Evolutionary conservation across 2,329 filamentous ascomycete species (phyloP).

Genomic region (Cryoendolithus antarcticus): DNA sequence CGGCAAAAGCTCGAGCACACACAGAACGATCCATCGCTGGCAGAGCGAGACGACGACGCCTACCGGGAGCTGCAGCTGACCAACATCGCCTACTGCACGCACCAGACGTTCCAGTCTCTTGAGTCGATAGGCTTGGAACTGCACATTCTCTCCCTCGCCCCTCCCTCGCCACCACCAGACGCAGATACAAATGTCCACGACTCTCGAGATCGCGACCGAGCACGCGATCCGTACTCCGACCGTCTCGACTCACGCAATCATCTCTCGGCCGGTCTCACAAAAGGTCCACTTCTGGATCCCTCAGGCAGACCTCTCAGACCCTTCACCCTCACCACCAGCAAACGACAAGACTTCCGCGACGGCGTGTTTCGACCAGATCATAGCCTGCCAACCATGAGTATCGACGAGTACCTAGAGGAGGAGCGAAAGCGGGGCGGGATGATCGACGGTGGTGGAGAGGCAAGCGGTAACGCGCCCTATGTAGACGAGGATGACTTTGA

Average conservation of each 20-base stretch:
- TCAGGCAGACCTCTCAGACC: conserved; percentile 79
- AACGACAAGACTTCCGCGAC: conserved; percentile 58
- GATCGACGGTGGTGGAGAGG: conserved; percentile 77
- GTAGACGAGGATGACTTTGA: conserved; percentile 83
- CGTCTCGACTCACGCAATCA: conserved; percentile 54
- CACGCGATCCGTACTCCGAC: conserved; percentile 51
- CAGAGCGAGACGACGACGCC: conserved; percentile 72
- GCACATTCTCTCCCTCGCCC: conserved; percentile 67
- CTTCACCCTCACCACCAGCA: conserved; percentile 69
- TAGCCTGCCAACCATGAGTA: conserved; percentile 91
- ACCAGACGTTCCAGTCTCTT: conserved; percentile 75
- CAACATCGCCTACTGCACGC: conserved; percentile 58
- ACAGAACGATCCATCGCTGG: conserved; percentile 43
- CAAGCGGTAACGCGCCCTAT: conserved; percentile 54
- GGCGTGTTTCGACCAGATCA: conserved; percentile 86
- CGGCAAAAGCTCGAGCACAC: conserved; percentile 66
- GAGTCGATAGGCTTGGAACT: conserved; percentile 77
- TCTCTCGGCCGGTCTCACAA: conserved; percentile 35
- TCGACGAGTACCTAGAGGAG: conserved; percentile 94
- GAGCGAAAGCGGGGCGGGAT: conserved; percentile 75
- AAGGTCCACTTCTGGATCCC: conserved; percentile 57
- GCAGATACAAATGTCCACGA: conserved; percentile 25
- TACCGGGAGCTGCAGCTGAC: conserved; percentile 68
- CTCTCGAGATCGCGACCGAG: conserved; percentile 32
- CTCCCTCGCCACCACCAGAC: conserved; percentile 36